Conservation (phyloP, 345 rosid species). For the Euphorbia lathyris region DNA sequence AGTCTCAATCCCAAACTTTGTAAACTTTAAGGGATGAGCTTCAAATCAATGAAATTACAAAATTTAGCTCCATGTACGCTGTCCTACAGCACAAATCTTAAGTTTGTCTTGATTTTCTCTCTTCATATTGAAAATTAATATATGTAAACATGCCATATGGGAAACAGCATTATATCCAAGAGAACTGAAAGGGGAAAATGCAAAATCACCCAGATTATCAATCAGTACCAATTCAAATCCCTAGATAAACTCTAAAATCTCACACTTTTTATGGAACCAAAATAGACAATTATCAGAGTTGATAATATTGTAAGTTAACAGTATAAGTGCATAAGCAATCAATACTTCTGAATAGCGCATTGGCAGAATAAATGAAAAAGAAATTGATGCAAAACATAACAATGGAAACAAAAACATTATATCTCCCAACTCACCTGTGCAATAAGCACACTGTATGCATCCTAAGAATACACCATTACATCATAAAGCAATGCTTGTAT, state of each 20-base stretch:
- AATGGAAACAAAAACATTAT: not conserved
- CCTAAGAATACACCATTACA: not conserved
- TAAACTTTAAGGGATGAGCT: not conserved
- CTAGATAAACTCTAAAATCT: not conserved
- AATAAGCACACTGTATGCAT: not conserved
- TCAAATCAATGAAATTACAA: not conserved
- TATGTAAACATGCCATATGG: not conserved
- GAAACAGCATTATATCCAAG: not conserved
- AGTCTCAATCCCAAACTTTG: not conserved
- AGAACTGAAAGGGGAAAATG: not conserved
- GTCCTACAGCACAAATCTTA: not conserved
- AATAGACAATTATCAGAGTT: not conserved
- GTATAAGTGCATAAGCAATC: not conserved
- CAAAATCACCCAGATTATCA: not conserved
- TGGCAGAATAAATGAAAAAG: not conserved
- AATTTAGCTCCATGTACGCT: not conserved
- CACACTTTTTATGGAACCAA: not conserved
- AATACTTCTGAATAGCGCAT: not conserved
- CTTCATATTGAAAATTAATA: not conserved
- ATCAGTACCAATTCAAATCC: not conserved
- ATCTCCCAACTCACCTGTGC: not conserved
- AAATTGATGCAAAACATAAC: not conserved
- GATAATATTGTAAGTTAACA: not conserved
- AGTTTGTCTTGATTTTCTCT: slow-evolving; percentile 1
- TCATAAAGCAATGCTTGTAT: not conserved